These are phyloP conservation scores for Pythium scleroteichum DNA, from an alignment of 352 stramenopile species.

Conservation along the genomic window DNA sequence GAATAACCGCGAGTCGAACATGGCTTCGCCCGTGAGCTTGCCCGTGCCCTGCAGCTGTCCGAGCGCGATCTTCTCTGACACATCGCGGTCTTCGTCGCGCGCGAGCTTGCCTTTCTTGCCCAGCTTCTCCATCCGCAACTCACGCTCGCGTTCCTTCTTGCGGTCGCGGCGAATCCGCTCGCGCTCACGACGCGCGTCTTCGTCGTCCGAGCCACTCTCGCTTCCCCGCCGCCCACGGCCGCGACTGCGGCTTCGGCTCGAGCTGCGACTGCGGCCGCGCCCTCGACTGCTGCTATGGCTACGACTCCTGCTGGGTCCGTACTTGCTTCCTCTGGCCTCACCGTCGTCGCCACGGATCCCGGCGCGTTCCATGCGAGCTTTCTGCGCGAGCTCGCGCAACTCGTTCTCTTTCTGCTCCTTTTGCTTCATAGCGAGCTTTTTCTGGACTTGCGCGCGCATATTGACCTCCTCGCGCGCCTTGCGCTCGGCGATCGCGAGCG, in stretches of 20 bases:
- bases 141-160: slow-evolving; percentile 93
- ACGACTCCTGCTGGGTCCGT: slow-evolving; percentile 21
- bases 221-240: slow-evolving; percentile 2
- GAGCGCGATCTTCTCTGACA: slow-evolving; percentile 99
- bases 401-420: slow-evolving; percentile 97
- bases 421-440: slow-evolving; percentile 90
- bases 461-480: slow-evolving; percentile 97
- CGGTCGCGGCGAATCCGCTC: slow-evolving; percentile 89
- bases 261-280: slow-evolving; percentile 19
- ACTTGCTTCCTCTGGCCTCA: slow-evolving; percentile 25
- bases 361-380: slow-evolving; percentile 92
- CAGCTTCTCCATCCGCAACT: slow-evolving; percentile 95
- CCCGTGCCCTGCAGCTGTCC: slow-evolving; percentile 92
- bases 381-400: slow-evolving; percentile 92
- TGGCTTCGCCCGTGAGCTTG: slow-evolving; percentile 78
- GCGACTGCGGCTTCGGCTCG: slow-evolving; percentile 17
- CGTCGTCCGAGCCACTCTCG: slow-evolving; percentile 46
- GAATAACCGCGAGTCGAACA: slow-evolving; percentile 98
- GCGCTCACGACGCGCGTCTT: slow-evolving; percentile 50
- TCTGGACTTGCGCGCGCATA: slow-evolving; percentile 90
- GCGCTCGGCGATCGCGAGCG: slow-evolving; percentile 96
- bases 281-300: slow-evolving; percentile 22
- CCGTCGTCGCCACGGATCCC: slow-evolving; percentile 51
- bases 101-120: slow-evolving; percentile 90
- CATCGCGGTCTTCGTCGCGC: slow-evolving; percentile 94